Percentiles rank a stretch among this genome's conserved stretches.
phyloP scores from a whole-genome alignment of 78 protist species.

The Dictyostelium discoideum region DNA sequence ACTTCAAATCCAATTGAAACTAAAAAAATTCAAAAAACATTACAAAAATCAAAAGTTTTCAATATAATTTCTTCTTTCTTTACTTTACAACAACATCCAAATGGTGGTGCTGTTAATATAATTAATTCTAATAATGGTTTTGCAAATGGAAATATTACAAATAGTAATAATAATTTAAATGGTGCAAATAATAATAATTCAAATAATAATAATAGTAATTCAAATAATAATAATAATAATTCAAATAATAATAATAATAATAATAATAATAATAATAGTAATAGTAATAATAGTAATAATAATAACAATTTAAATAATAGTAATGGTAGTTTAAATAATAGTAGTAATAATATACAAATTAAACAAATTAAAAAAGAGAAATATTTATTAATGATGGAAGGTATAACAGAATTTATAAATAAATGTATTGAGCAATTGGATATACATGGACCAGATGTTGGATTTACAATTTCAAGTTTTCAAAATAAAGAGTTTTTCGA shows the following conservation, averaged over 20 bases:
- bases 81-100: not conserved
- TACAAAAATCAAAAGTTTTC: slow-evolving; percentile 52
- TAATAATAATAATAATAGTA: too few species aligned
- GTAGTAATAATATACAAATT: not conserved
- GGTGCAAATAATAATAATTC: not conserved
- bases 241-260: too few species aligned
- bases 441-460: slow-evolving; percentile 70
- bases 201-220: too few species aligned
- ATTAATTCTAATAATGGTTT: not conserved
- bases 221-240: too few species aligned
- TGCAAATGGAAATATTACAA: not conserved
- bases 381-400: slow-evolving; percentile 23
- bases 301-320: not conserved
- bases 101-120: not conserved
- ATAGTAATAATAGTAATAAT: not conserved
- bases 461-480: slow-evolving; percentile 25
- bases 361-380: slow-evolving; percentile 2
- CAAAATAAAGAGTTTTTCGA: slow-evolving; percentile 61
- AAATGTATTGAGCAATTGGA: slow-evolving; percentile 45
- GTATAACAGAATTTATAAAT: slow-evolving; percentile 42
- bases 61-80: slow-evolving; percentile 18
- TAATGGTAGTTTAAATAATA: not conserved
- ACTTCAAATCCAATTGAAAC: slow-evolving; percentile 69
- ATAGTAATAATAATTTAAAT: not conserved
- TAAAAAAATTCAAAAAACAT: slow-evolving; percentile 51